Evolutionary conservation across 2,329 filamentous ascomycete genomes (phyloP).

Genomic region (Thermomyces lanuginosus): DNA sequence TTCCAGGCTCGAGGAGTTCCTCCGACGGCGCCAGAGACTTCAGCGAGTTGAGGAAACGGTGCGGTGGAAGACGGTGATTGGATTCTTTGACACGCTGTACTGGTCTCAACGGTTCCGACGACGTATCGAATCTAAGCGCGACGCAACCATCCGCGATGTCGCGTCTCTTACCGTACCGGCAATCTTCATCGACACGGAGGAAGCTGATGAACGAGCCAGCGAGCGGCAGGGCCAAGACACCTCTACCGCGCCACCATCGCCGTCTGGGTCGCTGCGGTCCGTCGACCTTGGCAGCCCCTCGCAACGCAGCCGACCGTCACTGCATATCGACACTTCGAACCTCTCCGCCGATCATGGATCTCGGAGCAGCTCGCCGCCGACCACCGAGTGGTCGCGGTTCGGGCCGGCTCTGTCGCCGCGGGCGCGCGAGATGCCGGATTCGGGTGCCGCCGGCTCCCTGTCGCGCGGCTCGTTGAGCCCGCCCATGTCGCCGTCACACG

Average conservation of each 20-base stretch:
- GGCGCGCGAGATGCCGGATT: constrained; percentile 1
- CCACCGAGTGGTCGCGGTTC: constrained; percentile 6
- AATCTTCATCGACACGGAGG: constrained; percentile 73
- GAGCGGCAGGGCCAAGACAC: constrained; percentile 2
- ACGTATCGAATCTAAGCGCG: constrained; percentile 55
- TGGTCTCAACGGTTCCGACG: constrained; percentile 72
- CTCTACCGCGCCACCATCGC: constrained; percentile 3
- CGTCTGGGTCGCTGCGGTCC: constrained; percentile 14
- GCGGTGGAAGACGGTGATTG: constrained; percentile 71
- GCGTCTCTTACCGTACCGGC: no score
- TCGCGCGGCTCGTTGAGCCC: constrained; percentile 8
- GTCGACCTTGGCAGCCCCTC: constrained; percentile 2
- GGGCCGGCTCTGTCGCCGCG: constrained; percentile 5
- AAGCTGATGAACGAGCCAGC: constrained; percentile 20
- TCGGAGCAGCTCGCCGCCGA: constrained; percentile 1
- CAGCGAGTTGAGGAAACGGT: constrained; percentile 93
- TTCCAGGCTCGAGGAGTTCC: constrained; percentile 74
- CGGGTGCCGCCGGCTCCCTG: constrained; percentile 1
- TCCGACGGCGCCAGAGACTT: constrained; percentile 73
- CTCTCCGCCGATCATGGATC: no score
- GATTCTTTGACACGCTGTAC: constrained; percentile 88
- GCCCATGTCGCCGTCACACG: constrained; percentile 8
- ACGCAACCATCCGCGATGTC: constrained; percentile 69
- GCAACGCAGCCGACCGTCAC: constrained; percentile 4
- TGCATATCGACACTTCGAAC: constrained; percentile 8